Evolutionary conservation across 2,329 filamentous ascomycete species (phyloP), one percentile per base, ranked within the genome.

Genomic region (Penicillium concentricum): DNA sequence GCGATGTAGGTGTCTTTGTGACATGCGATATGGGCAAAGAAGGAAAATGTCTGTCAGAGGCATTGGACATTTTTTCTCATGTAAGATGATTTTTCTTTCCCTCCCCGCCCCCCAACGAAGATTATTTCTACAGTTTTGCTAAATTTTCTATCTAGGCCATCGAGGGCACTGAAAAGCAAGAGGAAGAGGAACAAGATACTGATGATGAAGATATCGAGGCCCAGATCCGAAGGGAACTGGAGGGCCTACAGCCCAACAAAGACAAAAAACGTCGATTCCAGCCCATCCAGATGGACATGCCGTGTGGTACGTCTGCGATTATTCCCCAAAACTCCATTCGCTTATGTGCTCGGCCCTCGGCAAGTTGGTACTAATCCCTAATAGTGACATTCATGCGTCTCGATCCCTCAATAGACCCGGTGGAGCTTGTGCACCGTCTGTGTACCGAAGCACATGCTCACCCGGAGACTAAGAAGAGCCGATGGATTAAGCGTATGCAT

Each of bases 21-120:
- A 86, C 85, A 3, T 87, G 84, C 67, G 80, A 84, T 57, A 83
- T 83, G 73, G 83, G 83, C 58, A 82, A 79, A 66, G 85, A 88
- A 73, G 76, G 74, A 39, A 86, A 84, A 72, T 85, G 83, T 56
- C 78, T 83, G 22, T 75, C 75, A 43, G 85, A 88, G 63, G 74
- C 84, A 49, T 71, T 79, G 41, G 83, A 86, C 69, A 66, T 87
- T 12, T 82, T 87, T 65, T 75, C 79, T 38, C 78, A 84, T 70
- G 82, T 84, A 57, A 60, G 75, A 51, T 4, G 6, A 1, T 15
- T 43, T 49, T 39, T 16, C n/a, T 20, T 20, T 26, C 13, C 6
- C 8, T 12, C 9, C 28, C 10, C n/a, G n/a, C n/a, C 9, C 28
- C 12, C 13, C 32, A 22, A 7, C 9, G 24, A 8, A 9, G 6